Percentiles rank a stretch among this genome's conserved stretches.
phyloP scores from a whole-genome alignment of 2,329 filamentous ascomycete genomes.

The Capronia coronata region DNA sequence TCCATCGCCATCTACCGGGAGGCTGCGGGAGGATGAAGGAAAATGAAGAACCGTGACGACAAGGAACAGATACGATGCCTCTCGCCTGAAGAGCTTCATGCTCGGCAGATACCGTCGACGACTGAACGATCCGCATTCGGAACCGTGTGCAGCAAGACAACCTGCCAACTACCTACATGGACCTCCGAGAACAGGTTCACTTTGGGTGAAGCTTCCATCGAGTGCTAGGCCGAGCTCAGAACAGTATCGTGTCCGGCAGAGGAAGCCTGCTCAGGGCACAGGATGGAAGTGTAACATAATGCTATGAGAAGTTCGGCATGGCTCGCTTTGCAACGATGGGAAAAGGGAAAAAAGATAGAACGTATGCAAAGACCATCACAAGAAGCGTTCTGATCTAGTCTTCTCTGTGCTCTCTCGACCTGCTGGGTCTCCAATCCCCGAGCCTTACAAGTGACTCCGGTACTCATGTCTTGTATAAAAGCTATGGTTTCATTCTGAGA shows the following conservation, averaged over 20 bases:
- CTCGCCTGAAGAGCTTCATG: not conserved
- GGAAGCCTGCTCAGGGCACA: not conserved
- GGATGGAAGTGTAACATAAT: not conserved
- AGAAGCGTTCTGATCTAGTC: not conserved
- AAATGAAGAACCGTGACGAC: not conserved
- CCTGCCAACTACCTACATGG: not conserved
- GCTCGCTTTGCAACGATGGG: too few species aligned
- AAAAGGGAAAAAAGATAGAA: not conserved
- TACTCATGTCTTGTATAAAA: too few species aligned
- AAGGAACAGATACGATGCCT: not conserved
- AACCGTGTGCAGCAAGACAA: too few species aligned
- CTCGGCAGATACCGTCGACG: not conserved
- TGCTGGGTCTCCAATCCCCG: not conserved
- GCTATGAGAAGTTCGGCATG: not conserved
- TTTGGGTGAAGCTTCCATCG: not conserved
- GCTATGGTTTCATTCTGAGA: not conserved
- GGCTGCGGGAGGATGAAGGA: slow-evolving; percentile 59
- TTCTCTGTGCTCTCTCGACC: too few species aligned
- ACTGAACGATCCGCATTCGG: not conserved
- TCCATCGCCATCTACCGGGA: slow-evolving; percentile 79
- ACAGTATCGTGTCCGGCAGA: not conserved
- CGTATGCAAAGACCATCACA: not conserved
- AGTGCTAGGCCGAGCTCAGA: not conserved
- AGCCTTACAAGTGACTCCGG: not conserved
- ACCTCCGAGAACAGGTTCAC: too few species aligned